Percentiles rank a stretch among this genome's conserved stretches.
Evolutionary conservation across 805 yeast genomes (phyloP).

Genomic region (Nakazawaea wickerhamii): DNA sequence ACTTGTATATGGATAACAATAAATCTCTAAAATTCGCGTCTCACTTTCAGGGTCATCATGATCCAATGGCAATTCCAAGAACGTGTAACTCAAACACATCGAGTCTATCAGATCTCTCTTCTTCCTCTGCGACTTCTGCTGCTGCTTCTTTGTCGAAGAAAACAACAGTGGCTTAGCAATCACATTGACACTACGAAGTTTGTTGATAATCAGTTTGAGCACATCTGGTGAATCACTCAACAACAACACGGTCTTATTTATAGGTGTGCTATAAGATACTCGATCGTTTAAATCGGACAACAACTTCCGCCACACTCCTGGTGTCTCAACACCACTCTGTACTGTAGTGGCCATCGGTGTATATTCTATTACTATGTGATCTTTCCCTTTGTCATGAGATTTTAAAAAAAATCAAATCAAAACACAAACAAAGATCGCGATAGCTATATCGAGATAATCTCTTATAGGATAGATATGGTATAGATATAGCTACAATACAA

Average conservation of each 20-base stretch:
- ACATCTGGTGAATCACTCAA: neutral
- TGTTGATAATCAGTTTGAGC: constrained; percentile 1
- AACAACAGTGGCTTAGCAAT: neutral
- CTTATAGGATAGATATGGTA: neutral
- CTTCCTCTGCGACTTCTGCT: too few relatives aligned
- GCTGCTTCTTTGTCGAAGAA: neutral
- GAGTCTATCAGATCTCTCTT: too few relatives aligned
- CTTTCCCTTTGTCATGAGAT: too few relatives aligned
- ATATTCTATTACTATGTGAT: too few relatives aligned
- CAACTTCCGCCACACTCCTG: neutral
- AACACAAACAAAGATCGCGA: too few relatives aligned
- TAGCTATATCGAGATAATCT: too few relatives aligned
- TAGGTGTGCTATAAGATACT: neutral
- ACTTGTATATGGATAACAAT: constrained; percentile 1
- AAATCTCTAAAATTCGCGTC: constrained; percentile 4
- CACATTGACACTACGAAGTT: neutral
- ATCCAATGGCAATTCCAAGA: neutral
- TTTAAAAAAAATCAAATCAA: too few relatives aligned
- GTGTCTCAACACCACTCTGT: too few relatives aligned
- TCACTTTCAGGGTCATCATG: neutral
- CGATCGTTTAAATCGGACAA: neutral
- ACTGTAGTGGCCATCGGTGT: neutral
- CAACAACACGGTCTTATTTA: neutral
- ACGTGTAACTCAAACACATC: constrained; percentile 3
- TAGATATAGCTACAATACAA: neutral